Base-by-base conservation (phyloP, 108 stramenopile species). In the Nitzschia inconspicua region DNA sequence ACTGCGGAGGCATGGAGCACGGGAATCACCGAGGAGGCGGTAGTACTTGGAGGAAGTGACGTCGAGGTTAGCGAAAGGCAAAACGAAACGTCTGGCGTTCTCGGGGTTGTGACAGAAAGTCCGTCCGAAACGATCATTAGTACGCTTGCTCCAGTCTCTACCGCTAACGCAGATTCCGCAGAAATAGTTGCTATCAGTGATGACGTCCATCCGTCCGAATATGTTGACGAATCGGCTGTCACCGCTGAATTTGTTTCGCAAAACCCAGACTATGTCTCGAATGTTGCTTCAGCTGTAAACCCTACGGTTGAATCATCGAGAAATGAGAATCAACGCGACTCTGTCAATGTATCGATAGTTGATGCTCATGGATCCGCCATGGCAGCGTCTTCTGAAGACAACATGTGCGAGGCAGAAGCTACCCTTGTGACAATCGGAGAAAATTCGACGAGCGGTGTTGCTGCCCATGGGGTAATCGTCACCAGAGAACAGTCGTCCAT, bases 121-220 rank as follows among this genome's bases (percentile, higher is more conserved):
- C 43, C 19, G 20, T 13, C 11, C 19, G 14, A 30, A 34, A 34
- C n/a, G n/a, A n/a, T n/a, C n/a, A n/a, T n/a, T n/a, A n/a, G n/a
- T n/a, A n/a, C n/a, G n/a, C n/a, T n/a, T n/a, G n/a, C n/a, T n/a
- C n/a, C n/a, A n/a, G n/a, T n/a, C n/a, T n/a, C n/a, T 50, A n/a
- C 9, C 5, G 26, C 50, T 10, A 27, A 9, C 11, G 41, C 39
- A 10, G 22, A 27, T 29, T 20, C 68, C 60, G 74, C 70, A 9
- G 64, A 71, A 64, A 71, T 82, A 23, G 36, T 76, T 31, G 64
- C 30, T 6, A 76, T 76, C 49, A 60, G 54, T 4, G 68, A 76
- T 34, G 48, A 73, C 9, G n/a, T 34, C 19, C 77, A 78, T 46
- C 77, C 77, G 6, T 18, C 66, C 0, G 77, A 72, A 47, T 36